Conservation (phyloP, 1,284 basidiomycete species). For the Microbotryum intermedium region DNA sequence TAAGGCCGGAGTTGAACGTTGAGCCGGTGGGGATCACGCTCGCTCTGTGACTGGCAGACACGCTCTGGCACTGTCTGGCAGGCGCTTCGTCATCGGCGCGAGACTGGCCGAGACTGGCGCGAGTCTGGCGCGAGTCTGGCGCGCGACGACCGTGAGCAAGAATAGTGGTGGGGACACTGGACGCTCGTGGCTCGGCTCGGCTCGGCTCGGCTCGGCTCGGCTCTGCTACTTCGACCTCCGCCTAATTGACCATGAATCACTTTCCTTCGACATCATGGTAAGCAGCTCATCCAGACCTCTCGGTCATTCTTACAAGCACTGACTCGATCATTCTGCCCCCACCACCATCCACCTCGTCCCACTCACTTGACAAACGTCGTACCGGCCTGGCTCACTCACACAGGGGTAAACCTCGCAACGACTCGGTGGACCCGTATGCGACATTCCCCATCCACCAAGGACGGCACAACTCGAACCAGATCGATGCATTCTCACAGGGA, state of each 20-base stretch:
- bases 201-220: not conserved
- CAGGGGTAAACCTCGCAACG: constrained; percentile 47
- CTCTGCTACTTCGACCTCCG: not conserved
- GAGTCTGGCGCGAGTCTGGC: no score
- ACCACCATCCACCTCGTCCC: no score
- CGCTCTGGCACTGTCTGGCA: not conserved
- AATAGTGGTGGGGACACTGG: no score
- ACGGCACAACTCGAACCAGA: constrained; percentile 48
- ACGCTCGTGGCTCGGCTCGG: not conserved
- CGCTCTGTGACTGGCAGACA: not conserved
- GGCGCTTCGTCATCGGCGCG: no score
- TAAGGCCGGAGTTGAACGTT: no score
- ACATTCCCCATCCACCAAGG: constrained; percentile 61
- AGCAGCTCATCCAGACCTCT: not conserved
- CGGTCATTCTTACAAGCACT: not conserved
- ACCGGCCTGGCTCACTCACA: not conserved
- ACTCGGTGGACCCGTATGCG: constrained; percentile 59
- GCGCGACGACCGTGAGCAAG: no score
- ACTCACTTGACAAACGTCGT: not conserved
- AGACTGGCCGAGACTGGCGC: no score
- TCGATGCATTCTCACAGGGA: constrained; percentile 50
- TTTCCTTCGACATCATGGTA: constrained; percentile 28
- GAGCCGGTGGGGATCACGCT: not conserved
- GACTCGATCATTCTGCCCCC: not conserved
- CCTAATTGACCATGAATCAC: constrained; percentile 14